phyloP scores from a whole-genome alignment of 1,139 yeast genomes.

The Protomyces macrosporus region DNA sequence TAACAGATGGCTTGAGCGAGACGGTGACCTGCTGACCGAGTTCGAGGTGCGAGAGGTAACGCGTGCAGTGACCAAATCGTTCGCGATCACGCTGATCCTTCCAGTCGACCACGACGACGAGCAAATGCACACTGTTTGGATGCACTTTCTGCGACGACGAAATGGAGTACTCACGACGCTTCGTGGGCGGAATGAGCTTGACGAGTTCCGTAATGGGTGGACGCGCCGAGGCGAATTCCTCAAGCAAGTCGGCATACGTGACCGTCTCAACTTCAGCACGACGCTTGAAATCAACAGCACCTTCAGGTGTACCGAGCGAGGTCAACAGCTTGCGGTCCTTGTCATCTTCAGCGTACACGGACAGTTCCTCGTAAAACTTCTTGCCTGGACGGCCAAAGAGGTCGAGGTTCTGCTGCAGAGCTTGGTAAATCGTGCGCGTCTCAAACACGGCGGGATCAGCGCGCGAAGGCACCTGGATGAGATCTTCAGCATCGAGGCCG shows the following conservation, averaged over 20 bases:
- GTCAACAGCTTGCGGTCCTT: conserved; percentile 59
- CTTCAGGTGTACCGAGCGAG: conserved; percentile 66
- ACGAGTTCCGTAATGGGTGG: conserved; percentile 71
- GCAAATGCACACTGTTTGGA: conserved; percentile 82
- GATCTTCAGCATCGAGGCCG: conserved; percentile 61
- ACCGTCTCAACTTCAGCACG: conserved; percentile 80
- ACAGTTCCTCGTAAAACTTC: conserved; percentile 80
- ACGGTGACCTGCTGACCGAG: conserved; percentile 87
- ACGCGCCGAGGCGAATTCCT: conserved; percentile 74
- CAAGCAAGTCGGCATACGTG: conserved; percentile 75
- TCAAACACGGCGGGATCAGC: conserved; percentile 58
- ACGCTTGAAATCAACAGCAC: conserved; percentile 78
- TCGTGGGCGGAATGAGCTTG: conserved; percentile 72
- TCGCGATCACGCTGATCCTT: conserved; percentile 76
- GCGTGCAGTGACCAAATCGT: conserved; percentile 92
- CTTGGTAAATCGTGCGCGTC: conserved; percentile 75
- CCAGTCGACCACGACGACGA: conserved; percentile 97
- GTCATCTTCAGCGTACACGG: conserved; percentile 65
- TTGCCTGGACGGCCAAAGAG: conserved; percentile 94
- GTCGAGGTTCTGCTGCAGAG: conserved; percentile 73
- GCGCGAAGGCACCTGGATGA: conserved; percentile 66
- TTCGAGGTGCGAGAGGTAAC: conserved; percentile 69
- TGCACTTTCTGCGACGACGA: conserved; percentile 93
- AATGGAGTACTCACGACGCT: conserved; percentile 97
- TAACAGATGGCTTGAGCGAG: conserved; percentile 91